Conservation (phyloP, 495 filamentous ascomycete species). For the Penicillium robsamsonii region DNA sequence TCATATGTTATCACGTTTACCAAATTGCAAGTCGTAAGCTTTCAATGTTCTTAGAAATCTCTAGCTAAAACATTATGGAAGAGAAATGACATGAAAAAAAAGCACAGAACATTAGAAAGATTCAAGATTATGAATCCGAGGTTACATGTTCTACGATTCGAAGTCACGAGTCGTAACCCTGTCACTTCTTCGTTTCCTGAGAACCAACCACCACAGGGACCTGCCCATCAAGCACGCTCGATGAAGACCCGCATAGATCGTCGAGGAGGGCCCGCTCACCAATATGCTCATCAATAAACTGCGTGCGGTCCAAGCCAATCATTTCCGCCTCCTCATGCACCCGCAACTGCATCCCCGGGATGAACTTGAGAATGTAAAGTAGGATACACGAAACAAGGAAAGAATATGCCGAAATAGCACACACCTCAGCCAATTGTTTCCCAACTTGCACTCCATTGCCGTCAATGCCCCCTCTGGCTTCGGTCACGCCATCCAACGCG, state of each 20-base stretch:
- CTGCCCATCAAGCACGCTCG: slow-evolving; percentile 19
- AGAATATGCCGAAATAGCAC: slow-evolving; percentile 54
- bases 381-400: slow-evolving; percentile 54
- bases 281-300: slow-evolving; percentile 62
- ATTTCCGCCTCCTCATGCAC: slow-evolving; percentile 56
- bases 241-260: slow-evolving; percentile 21
- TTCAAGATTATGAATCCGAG: neutral
- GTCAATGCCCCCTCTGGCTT: slow-evolving; percentile 53
- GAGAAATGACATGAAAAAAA: neutral
- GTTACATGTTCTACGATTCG: slow-evolving; percentile 3
- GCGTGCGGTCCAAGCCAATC: slow-evolving; percentile 53
- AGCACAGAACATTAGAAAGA: neutral
- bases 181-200: slow-evolving; percentile 14
- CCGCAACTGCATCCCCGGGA: slow-evolving; percentile 57
- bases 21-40: neutral
- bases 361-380: slow-evolving; percentile 55
- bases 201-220: slow-evolving; percentile 13
- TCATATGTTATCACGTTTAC: no score
- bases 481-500: slow-evolving; percentile 47
- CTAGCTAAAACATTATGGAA: neutral
- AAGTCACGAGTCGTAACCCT: neutral
- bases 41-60: neutral
- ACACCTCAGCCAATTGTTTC: slow-evolving; percentile 58
- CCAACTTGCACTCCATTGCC: slow-evolving; percentile 58
- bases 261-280: slow-evolving; percentile 39